A percentile compares a stretch with the other conserved stretches of the same genome.
These are phyloP conservation scores for Gnetum montanum DNA, from an alignment of 75 land plant species.

Conservation along the genomic window DNA sequence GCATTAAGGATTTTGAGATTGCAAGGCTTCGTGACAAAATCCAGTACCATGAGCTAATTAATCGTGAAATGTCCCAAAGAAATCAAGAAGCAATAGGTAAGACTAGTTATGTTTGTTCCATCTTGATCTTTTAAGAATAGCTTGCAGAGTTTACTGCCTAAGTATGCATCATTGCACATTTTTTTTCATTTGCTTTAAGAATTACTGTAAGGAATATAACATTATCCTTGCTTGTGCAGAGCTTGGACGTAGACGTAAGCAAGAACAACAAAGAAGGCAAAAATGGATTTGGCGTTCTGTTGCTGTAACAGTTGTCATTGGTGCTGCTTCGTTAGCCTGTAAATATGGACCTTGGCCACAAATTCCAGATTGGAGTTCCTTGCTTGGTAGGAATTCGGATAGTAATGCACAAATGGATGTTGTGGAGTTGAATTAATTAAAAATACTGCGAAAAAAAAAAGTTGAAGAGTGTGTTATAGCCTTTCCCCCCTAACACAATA, in stretches of 20 bases:
- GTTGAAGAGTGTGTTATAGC: too few species aligned
- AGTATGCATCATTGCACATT: background rate
- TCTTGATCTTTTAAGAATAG: background rate
- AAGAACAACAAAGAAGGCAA: slow-evolving; percentile 41
- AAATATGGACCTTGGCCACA: slow-evolving; percentile 20
- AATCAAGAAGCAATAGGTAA: slow-evolving; percentile 90
- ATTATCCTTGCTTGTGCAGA: slow-evolving; percentile 23
- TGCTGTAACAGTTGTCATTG: slow-evolving; percentile 42
- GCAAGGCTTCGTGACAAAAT: slow-evolving; percentile 60
- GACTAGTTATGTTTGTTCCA: background rate
- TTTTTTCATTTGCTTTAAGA: background rate
- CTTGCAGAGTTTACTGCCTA: background rate
- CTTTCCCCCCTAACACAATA: too few species aligned
- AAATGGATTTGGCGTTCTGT: slow-evolving; percentile 55
- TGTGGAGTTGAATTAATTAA: too few species aligned
- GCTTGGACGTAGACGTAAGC: slow-evolving; percentile 41
- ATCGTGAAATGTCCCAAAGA: slow-evolving; percentile 85
- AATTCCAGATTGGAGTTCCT: slow-evolving; percentile 3
- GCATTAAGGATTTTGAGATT: slow-evolving; percentile 66
- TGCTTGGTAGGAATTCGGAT: too few species aligned
- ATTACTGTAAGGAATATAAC: background rate
- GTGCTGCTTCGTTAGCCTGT: slow-evolving; percentile 43
- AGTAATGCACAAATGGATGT: too few species aligned
- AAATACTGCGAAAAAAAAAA: too few species aligned
- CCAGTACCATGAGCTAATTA: slow-evolving; percentile 70